Evolutionary conservation across 176 grass and related monocot genomes (phyloP), one percentile per base, ranked within the genome.

Genomic region (Oropetium thomaeum): DNA sequence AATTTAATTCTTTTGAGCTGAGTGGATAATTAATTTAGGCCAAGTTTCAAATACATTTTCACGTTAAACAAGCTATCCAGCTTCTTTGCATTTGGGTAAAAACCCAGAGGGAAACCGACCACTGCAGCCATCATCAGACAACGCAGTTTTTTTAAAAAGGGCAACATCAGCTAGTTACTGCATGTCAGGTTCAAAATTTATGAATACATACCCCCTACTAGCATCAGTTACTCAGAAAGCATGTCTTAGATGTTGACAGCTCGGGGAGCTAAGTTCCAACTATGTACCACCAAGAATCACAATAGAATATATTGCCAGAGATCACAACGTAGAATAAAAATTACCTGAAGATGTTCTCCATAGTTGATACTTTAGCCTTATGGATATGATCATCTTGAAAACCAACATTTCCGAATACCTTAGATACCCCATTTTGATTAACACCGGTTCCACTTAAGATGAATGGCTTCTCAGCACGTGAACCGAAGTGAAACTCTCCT

Each of bases 321-420:
- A 54, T 19, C 16, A 75, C 8, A 12, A n/a, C 31, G 65, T 8
- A 76, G 12, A 80, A 65, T 65, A 42, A 49, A 42, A 31, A 26
- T 84, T 80, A 85, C 82, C 78, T 85, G 33, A 89, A 73, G 28
- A 85, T 34, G 23, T 79, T 87, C 3, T 60, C 67, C 62, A 62
- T 70, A 28, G 41, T 49, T 54, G 74, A 53, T 35, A 68, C 42
- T 78, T 73, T 77, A 14, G 57, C 62, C 25, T 77, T 63, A 28
- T 77, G 73, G 3, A 62, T 42, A 44, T 78, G 62, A 35, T 43
- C 69, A 20, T 73, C 79, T 17, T 30, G 60, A 73, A 74, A 67
- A 70, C 51, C 63, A 65, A 59, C 61, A 67, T 8, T 75, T 20
- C 55, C 61, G 28, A 70, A 70, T 58, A 71, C 71, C 65, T 89